Evolutionary conservation across 331 rosid species (phyloP), one percentile per base, ranked within the genome.

Genomic region (Telfairia occidentalis): DNA sequence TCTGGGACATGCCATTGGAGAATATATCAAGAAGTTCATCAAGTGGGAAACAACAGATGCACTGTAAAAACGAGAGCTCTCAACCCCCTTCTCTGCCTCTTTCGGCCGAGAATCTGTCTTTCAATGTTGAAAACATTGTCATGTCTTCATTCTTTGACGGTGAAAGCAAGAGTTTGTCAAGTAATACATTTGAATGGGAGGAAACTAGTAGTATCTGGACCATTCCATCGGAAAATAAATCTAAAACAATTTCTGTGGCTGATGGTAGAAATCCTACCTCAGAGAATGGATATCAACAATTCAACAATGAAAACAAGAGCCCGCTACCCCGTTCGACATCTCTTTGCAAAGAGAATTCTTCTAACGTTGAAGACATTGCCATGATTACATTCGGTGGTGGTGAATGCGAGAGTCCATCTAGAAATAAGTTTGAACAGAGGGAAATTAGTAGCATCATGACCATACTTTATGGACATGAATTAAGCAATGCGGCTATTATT

Each of bases 31-130:
- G 73, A 38, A 38, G 11, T 59, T 80, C 28, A 23, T 73, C 26
- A 32, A 0, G 26, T 40, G 28, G 23, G 54, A 37, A 16, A 18
- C 66, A 50, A 73, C 26, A 9, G 46, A 9, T 35, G 5, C 66
- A 29, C 48, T 15, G 12, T 49, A 12, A 37, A 34, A 53, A 2
- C 23, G 84, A 52, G 49, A 73, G 73, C 65, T 81, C 50, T 63
- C 76, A 63, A 30, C 23, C 16, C 69, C 52, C 28, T 74, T 65
- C 54, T 52, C 77, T 63, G 43, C 77, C 13, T 78, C 48, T 82
- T 46, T 83, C 73, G 67, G 74, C 60, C 5, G 80, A 48, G 23
- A 80, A 80, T 24, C 23, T 77, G 8, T 52, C 53, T 71, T 57
- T 38, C 28, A 73, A 78, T 5, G 34, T 48, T 73, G 82, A 77